These are phyloP conservation scores for Podaxis sp. DNA, from an alignment of 768 basidiomycete species.

Conservation along the genomic window DNA sequence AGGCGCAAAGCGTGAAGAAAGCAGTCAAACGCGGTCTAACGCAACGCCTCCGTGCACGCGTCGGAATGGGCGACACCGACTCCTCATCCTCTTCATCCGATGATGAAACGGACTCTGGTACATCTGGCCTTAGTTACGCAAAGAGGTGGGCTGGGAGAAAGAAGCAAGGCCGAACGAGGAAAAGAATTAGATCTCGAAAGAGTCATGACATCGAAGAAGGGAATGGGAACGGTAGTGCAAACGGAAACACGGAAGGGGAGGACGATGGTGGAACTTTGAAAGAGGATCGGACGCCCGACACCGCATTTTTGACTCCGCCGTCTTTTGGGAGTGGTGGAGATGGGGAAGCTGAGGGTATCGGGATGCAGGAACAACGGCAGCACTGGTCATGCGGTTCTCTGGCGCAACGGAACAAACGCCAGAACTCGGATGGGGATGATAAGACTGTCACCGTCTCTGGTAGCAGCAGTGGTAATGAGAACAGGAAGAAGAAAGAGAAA, in stretches of 20 bases:
- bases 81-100: constrained; percentile 36
- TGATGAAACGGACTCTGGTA: constrained; percentile 25
- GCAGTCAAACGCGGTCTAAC: constrained; percentile 80
- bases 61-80: constrained; percentile 69
- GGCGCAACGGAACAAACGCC: neutral
- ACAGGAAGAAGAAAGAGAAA: constrained; percentile 8
- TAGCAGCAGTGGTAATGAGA: neutral
- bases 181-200: constrained; percentile 12
- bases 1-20: constrained; percentile 79
- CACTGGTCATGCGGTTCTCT: neutral
- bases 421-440: neutral
- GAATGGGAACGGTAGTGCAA: neutral
- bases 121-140: constrained; percentile 1
- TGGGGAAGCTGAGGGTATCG: neutral
- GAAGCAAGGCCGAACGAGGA: constrained; percentile 13
- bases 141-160: constrained; percentile 15
- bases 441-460: neutral
- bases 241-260: neutral
- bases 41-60: constrained; percentile 70
- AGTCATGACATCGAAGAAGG: neutral
- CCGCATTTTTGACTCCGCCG: constrained; percentile 12
- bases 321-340: neutral
- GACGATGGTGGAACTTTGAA: constrained; percentile 27
- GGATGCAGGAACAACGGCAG: neutral
- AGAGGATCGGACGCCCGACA: constrained; percentile 17